phyloP scores from a whole-genome alignment of 2,329 filamentous ascomycete genomes.

The Trichoderma brevicompactum region DNA sequence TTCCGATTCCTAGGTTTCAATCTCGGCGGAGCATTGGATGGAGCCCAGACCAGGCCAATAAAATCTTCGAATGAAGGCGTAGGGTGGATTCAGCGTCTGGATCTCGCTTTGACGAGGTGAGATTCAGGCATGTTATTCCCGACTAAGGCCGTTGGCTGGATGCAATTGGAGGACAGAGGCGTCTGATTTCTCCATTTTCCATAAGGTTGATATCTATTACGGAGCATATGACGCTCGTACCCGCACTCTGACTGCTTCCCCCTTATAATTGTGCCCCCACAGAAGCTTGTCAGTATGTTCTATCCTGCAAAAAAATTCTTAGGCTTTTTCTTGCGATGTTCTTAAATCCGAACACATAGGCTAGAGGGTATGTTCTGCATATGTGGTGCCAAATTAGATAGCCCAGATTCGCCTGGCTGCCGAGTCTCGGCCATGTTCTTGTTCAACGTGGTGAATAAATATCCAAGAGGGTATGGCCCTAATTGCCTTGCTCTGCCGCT shows the following conservation, averaged over 20 bases:
- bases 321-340: background rate
- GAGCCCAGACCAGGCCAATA: background rate
- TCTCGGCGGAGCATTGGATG: background rate
- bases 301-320: background rate
- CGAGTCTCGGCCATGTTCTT: background rate
- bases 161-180: constrained; percentile 18
- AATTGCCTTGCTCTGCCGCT: background rate
- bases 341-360: background rate
- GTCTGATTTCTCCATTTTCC: constrained; percentile 1
- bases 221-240: background rate
- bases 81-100: constrained; percentile 4
- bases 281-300: background rate
- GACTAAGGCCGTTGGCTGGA: constrained; percentile 20
- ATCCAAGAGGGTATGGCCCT: background rate
- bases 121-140: constrained; percentile 24
- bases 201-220: constrained; percentile 16
- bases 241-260: background rate
- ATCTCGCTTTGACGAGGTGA: constrained; percentile 12
- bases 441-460: background rate
- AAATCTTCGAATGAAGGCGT: background rate
- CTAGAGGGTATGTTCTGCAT: background rate
- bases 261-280: background rate
- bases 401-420: background rate
- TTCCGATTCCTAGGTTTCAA: constrained; percentile 12
- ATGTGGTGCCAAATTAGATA: background rate